Conservation (phyloP, 2,329 filamentous ascomycete genomes). For the Cylindrodendrum hubeiense region DNA sequence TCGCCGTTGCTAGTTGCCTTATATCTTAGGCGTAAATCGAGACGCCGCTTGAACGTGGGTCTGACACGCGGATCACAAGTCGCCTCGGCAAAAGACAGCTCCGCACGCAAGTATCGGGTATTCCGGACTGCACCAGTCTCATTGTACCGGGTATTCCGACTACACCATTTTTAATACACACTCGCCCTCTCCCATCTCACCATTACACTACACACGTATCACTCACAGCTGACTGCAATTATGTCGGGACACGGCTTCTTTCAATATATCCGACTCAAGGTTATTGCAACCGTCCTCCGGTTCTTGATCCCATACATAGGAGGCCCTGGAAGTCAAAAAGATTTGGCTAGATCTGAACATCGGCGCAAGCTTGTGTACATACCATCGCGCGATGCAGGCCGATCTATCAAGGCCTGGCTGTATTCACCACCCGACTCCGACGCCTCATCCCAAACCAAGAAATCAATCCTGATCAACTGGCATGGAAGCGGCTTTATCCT, state of each 20-base stretch:
- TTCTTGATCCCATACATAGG: background rate
- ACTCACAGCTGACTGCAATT: background rate
- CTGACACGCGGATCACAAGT: no score
- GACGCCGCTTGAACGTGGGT: no score
- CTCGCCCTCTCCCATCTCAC: no score
- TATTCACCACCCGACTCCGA: background rate
- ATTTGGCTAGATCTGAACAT: background rate
- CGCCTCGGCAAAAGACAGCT: no score
- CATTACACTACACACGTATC: background rate
- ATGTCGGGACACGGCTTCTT: constrained; percentile 20
- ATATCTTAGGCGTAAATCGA: no score
- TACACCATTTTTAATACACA: no score
- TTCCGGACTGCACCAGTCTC: no score
- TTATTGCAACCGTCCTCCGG: constrained; percentile 10
- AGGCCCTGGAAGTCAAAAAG: background rate
- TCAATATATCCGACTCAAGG: constrained; percentile 16
- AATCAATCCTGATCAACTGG: constrained; percentile 43
- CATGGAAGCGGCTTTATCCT: constrained; percentile 50
- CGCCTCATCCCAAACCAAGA: background rate
- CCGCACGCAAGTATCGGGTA: no score
- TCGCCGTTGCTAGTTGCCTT: no score
- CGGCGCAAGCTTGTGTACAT: constrained; percentile 10
- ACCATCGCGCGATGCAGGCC: constrained; percentile 19
- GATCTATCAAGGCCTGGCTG: constrained; percentile 17
- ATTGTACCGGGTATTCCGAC: no score